Conservation (phyloP, 306 rosid species). For the Coriaria nepalensis region DNA sequence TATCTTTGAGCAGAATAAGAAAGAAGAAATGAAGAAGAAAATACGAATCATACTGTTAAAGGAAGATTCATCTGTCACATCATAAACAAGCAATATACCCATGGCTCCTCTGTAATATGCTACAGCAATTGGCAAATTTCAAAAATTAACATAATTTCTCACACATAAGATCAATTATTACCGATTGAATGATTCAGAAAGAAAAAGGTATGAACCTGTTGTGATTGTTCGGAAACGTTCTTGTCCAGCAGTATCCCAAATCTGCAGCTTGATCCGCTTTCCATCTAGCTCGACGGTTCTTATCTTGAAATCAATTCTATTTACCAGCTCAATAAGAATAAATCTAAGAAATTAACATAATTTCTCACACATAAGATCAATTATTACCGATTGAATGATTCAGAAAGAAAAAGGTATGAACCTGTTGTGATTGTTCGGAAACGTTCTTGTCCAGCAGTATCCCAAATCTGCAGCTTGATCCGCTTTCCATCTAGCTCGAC, state of each 20-base stretch:
- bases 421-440: conserved; percentile 86
- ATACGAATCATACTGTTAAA: not conserved
- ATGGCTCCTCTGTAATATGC: conserved; percentile 4
- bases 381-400: not conserved
- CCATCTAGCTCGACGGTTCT: conserved; percentile 83
- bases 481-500: conserved; percentile 79
- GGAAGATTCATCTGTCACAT: conserved; percentile 4
- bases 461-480: conserved; percentile 86
- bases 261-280: conserved; percentile 72
- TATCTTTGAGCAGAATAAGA: not conserved
- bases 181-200: not conserved
- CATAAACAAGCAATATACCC: conserved; percentile 4
- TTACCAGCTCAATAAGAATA: conserved; percentile 16
- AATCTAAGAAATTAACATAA: not conserved
- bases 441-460: conserved; percentile 90
- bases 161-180: not conserved
- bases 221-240: conserved; percentile 88
- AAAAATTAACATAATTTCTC: not conserved
- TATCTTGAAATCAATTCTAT: conserved; percentile 78
- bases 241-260: conserved; percentile 95
- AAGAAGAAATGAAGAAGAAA: not conserved
- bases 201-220: conserved; percentile 34
- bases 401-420: conserved; percentile 16
- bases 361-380: too few species aligned
- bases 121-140: not conserved